A percentile compares a stretch with the other conserved stretches of the same genome.
Evolutionary conservation across 169 alveolate species (phyloP).

Genomic region (Eimeria falciformis): DNA sequence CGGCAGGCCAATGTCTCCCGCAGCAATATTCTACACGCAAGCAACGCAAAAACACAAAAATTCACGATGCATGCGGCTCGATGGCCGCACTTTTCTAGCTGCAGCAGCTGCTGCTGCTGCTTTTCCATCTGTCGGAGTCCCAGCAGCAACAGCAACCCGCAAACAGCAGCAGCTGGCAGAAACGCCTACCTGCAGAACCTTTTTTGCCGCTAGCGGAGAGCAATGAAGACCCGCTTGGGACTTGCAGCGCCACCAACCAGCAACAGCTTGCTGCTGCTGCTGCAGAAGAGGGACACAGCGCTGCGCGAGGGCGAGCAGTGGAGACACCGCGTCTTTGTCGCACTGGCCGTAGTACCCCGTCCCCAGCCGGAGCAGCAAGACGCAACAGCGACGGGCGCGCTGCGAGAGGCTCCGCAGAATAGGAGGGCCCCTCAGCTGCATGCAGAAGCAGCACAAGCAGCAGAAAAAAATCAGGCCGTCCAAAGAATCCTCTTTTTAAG

Average conservation of each 20-base stretch:
- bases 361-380: constrained; percentile 1
- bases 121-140: not conserved
- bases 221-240: not conserved
- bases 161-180: not conserved
- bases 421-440: not conserved
- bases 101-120: not conserved
- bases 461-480: not conserved
- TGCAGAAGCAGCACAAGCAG: not conserved
- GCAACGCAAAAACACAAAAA: not conserved
- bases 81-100: too few species aligned
- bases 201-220: not conserved
- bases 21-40: not conserved
- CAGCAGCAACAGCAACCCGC: too few species aligned
- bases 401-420: not conserved
- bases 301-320: not conserved
- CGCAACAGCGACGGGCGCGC: not conserved
- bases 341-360: constrained; percentile 2
- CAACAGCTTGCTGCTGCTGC: not conserved
- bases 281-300: not conserved
- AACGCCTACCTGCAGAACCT: not conserved
- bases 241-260: not conserved
- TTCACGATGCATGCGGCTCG: too few species aligned
- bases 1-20: not conserved
- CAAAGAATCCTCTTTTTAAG: too few species aligned
- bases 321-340: not conserved